phyloP scores from a whole-genome alignment of 371 early-diverging fungal species.

The Cokeromyces recurvatus region DNA sequence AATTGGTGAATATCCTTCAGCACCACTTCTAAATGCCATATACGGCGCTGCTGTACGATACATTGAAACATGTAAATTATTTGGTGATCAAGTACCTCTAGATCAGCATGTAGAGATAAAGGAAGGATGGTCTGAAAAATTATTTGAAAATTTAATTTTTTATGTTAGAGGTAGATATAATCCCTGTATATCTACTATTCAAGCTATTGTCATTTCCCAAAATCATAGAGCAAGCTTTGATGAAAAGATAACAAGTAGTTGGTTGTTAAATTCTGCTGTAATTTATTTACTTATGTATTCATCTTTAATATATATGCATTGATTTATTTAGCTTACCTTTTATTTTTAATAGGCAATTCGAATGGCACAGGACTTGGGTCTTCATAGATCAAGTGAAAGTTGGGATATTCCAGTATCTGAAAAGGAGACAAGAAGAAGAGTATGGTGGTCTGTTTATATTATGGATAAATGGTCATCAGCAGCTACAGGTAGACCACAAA shows the following conservation, averaged over 20 bases:
- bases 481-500: constrained; percentile 49
- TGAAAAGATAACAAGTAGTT: constrained; percentile 28
- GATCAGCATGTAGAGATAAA: constrained; percentile 10
- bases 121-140: constrained; percentile 34
- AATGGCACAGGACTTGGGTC: constrained; percentile 62
- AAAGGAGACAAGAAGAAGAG: constrained; percentile 53
- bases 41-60: constrained; percentile 47
- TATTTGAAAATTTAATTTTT: constrained; percentile 36
- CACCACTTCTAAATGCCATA: constrained; percentile 37
- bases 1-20: constrained; percentile 34
- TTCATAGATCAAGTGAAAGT: constrained; percentile 54
- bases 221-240: constrained; percentile 42
- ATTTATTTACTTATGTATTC: not conserved
- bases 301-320: constrained; percentile 4
- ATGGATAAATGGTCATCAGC: constrained; percentile 55
- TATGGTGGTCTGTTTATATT: constrained; percentile 66
- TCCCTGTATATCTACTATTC: constrained; percentile 38
- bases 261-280: constrained; percentile 39
- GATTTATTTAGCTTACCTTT: too few relatives aligned
- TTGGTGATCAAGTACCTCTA: constrained; percentile 26
- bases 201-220: constrained; percentile 38
- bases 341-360: constrained; percentile 19
- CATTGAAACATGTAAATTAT: constrained; percentile 30
- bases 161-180: constrained; percentile 26
- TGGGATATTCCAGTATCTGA: constrained; percentile 53